phyloP scores from a whole-genome alignment of 2,329 filamentous ascomycete species.

The Curvularia eragrostidis region DNA sequence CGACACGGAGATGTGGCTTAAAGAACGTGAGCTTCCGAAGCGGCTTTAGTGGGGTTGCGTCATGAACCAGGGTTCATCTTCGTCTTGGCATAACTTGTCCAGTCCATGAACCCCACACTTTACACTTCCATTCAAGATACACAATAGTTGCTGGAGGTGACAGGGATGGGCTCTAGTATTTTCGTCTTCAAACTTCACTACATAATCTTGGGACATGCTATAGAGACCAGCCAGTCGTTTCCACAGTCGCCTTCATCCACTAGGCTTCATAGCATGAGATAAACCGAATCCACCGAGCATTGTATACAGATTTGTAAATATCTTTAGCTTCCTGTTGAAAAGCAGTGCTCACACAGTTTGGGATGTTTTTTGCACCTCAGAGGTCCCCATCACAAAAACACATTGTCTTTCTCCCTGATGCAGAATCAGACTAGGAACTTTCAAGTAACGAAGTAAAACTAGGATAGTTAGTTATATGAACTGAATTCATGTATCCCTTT shows the following conservation, averaged over 20 bases:
- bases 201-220: background rate
- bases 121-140: too few relatives aligned
- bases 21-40: constrained; percentile 9
- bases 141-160: too few relatives aligned
- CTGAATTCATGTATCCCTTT: background rate
- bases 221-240: background rate
- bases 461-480: too few relatives aligned
- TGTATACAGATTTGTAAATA: background rate
- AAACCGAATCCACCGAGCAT: background rate
- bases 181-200: background rate
- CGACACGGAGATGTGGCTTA: constrained; percentile 19
- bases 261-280: background rate
- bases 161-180: background rate
- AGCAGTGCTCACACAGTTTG: background rate
- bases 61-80: constrained; percentile 10
- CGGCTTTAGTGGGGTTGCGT: constrained; percentile 14
- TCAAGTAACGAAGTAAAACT: too few relatives aligned
- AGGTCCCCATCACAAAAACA: background rate
- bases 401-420: background rate
- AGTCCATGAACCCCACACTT: background rate
- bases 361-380: background rate
- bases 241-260: background rate
- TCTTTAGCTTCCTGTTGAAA: background rate
- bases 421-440: background rate
- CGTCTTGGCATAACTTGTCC: background rate